These are phyloP conservation scores for Wakefieldia striispora DNA, from an alignment of 768 basidiomycete species.

Conservation along the genomic window DNA sequence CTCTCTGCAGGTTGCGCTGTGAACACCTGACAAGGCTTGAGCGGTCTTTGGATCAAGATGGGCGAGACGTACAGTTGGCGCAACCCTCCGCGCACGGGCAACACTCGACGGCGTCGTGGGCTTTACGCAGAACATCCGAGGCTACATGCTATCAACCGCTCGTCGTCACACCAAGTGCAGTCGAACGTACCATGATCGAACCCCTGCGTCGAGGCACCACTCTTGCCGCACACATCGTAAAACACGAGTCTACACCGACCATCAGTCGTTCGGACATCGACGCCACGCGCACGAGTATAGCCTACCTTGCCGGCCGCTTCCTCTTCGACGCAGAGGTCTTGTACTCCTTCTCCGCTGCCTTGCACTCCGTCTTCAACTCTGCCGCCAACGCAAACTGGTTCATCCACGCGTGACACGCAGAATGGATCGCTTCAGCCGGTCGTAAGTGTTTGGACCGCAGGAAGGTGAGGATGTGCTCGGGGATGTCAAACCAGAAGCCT, in stretches of 20 bases:
- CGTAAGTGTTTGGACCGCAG: constrained; percentile 55
- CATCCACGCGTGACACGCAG: constrained; percentile 80
- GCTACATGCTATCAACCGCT: constrained; percentile 35
- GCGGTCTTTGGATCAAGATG: background rate
- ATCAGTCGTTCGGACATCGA: background rate
- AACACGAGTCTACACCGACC: constrained; percentile 61
- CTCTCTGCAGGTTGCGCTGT: constrained; percentile 64
- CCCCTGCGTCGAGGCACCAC: constrained; percentile 71
- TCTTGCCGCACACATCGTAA: constrained; percentile 70
- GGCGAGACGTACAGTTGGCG: constrained; percentile 49
- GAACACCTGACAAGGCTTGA: constrained; percentile 50
- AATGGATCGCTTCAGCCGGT: constrained; percentile 79
- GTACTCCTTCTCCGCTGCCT: constrained; percentile 73
- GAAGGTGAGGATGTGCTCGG: constrained; percentile 48
- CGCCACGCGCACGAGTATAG: background rate
- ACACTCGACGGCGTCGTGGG: constrained; percentile 51
- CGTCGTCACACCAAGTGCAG: background rate
- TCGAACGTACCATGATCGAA: constrained; percentile 70
- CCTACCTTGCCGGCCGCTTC: constrained; percentile 58
- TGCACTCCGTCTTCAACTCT: constrained; percentile 83
- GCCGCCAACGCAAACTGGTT: constrained; percentile 69
- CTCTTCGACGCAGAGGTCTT: constrained; percentile 47
- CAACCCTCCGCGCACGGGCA: constrained; percentile 77
- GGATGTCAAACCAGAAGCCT: constrained; percentile 81
- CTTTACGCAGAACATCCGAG: constrained; percentile 55